Evolutionary conservation across 306 rosid species (phyloP).

Genomic region (Coriaria nepalensis): DNA sequence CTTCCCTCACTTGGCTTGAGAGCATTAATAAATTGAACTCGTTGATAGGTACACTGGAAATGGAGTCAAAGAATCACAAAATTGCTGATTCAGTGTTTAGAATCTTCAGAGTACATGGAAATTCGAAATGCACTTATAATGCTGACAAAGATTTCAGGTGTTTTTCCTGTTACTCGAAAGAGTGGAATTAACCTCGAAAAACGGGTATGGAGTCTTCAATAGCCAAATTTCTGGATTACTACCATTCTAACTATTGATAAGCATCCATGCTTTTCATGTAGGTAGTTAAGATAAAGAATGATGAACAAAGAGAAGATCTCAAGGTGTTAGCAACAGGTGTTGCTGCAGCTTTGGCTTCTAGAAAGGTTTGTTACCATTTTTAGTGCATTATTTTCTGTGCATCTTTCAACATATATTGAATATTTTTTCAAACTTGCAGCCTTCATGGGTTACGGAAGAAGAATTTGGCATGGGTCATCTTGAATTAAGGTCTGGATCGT

Average conservation of each 20-base stretch:
- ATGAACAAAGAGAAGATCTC: slow-evolving; percentile 84
- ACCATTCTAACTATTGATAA: neutral
- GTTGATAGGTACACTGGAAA: slow-evolving; percentile 85
- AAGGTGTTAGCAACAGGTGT: slow-evolving; percentile 98
- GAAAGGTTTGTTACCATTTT: slow-evolving; percentile 50
- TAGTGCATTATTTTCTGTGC: slow-evolving; percentile 3
- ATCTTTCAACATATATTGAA: slow-evolving; percentile 3
- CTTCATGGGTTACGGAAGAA: slow-evolving; percentile 92
- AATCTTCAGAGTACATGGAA: slow-evolving; percentile 95
- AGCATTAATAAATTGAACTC: neutral
- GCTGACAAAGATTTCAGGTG: slow-evolving; percentile 81
- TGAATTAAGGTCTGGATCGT: slow-evolving; percentile 60
- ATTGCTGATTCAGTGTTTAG: slow-evolving; percentile 80
- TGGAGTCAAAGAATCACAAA: slow-evolving; percentile 98
- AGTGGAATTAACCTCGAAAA: slow-evolving; percentile 92
- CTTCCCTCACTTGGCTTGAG: neutral
- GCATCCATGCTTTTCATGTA: slow-evolving; percentile 18
- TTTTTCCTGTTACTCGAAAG: slow-evolving; percentile 92
- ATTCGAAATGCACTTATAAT: slow-evolving; percentile 89
- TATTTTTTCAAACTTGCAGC: slow-evolving; percentile 33
- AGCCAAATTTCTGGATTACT: neutral
- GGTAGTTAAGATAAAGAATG: slow-evolving; percentile 94
- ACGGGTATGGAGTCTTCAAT: slow-evolving; percentile 43
- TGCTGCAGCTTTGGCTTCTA: slow-evolving; percentile 88
- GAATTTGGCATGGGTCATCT: slow-evolving; percentile 91